Percentiles rank a stretch among this genome's conserved stretches.
Conservation (phyloP, 1,139 yeast species). For the Waltiozyma sp. region DNA sequence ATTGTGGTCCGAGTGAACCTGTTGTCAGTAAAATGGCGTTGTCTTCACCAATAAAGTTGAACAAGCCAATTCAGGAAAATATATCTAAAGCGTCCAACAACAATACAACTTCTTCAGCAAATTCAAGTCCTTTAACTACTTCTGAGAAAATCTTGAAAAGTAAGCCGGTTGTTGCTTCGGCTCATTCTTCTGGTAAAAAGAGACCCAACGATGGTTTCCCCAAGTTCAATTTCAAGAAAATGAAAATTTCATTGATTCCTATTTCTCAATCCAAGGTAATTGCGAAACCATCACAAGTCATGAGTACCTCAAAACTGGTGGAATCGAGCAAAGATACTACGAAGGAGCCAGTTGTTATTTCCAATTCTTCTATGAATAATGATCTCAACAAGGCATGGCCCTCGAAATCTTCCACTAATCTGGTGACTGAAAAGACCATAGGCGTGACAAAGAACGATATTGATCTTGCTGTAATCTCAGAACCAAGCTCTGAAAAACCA, state of each 20-base stretch:
- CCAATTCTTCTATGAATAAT: not conserved
- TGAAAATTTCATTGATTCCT: conserved; percentile 17
- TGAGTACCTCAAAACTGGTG: not conserved
- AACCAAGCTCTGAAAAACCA: not conserved
- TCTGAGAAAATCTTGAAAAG: no score
- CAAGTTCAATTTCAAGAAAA: conserved; percentile 15
- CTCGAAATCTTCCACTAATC: no score
- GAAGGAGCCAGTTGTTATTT: not conserved
- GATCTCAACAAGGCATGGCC: no score
- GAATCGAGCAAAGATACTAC: not conserved
- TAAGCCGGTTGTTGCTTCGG: not conserved
- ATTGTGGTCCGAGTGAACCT: no score
- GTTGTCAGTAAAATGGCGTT: no score
- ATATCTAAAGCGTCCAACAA: not conserved
- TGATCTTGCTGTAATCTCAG: not conserved
- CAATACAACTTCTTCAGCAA: not conserved
- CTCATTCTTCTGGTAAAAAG: not conserved
- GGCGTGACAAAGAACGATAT: no score
- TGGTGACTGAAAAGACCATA: no score
- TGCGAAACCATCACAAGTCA: not conserved
- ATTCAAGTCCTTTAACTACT: conserved; percentile 1
- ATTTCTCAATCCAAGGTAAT: conserved; percentile 4
- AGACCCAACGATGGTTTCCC: conserved; percentile 7
- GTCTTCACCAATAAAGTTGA: not conserved
- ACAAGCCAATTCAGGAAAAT: not conserved